Conservation (phyloP, 2,329 filamentous ascomycete species). For the Trichoderma sp. region DNA sequence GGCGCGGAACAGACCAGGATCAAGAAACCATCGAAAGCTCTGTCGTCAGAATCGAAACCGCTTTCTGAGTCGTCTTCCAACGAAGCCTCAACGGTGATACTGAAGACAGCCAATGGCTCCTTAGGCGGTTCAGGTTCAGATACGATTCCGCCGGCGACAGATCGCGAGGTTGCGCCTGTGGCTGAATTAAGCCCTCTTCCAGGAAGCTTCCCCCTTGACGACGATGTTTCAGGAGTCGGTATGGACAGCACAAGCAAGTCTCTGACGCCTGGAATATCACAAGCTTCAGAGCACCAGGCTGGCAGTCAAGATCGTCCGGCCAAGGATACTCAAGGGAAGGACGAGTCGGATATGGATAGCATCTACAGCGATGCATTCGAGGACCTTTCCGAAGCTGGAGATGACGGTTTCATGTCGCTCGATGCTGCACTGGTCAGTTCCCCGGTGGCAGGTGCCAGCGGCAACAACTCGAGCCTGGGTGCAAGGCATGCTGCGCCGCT, state of each 20-base stretch:
- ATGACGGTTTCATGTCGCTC: conserved; percentile 70
- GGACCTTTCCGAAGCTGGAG: conserved; percentile 66
- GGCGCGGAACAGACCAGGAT: conserved; percentile 1
- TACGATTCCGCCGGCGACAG: neutral
- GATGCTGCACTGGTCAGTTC: conserved; percentile 71
- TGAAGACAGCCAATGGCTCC: neutral
- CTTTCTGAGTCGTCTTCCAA: neutral
- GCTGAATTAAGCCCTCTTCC: neutral
- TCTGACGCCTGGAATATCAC: conserved; percentile 25
- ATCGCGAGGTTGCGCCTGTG: neutral
- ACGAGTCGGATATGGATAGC: conserved; percentile 55
- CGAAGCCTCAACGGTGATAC: neutral
- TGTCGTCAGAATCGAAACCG: neutral
- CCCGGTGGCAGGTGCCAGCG: neutral
- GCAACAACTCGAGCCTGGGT: neutral
- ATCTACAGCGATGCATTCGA: conserved; percentile 79
- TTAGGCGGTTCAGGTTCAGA: neutral
- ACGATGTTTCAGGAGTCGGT: neutral
- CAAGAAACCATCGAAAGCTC: neutral
- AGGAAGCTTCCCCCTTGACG: conserved; percentile 25
- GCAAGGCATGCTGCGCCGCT: neutral
- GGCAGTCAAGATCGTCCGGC: conserved; percentile 17
- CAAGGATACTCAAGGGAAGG: conserved; percentile 34
- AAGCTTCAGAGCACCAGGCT: conserved; percentile 32
- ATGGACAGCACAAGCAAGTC: neutral